A percentile compares a stretch with the other conserved stretches of the same genome.
Evolutionary conservation across 106 monocot genomes (phyloP).

Genomic region (Amphibolis antarctica): DNA sequence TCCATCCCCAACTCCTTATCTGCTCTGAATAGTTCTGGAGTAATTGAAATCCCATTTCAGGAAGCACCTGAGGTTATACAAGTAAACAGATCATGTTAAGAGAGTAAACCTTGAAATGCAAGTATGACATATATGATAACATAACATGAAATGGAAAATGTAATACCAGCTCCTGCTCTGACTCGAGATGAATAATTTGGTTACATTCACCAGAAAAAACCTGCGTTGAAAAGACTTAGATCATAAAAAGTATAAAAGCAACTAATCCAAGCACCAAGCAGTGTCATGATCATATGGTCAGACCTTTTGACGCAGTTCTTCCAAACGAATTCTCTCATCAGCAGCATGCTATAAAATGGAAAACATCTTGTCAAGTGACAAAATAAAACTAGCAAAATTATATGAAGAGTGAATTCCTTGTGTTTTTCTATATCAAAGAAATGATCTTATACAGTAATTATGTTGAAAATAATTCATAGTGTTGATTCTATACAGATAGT

Average conservation of each 20-base stretch:
- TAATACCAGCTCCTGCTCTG: conserved; percentile 72
- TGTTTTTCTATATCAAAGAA: neutral
- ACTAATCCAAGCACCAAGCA: conserved; percentile 1
- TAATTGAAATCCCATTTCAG: conserved; percentile 75
- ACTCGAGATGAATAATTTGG: conserved; percentile 40
- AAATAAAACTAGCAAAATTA: neutral
- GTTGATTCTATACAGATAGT: too few species aligned
- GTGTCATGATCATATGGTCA: neutral
- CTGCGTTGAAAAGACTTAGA: conserved; percentile 19
- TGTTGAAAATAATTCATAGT: too few species aligned
- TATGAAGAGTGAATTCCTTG: neutral
- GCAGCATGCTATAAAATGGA: conserved; percentile 79
- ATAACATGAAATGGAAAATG: neutral
- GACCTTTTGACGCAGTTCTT: conserved; percentile 86
- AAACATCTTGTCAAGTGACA: neutral
- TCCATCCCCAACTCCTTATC: conserved; percentile 93
- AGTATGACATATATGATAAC: neutral
- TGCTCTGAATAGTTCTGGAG: conserved; percentile 71
- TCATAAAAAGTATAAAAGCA: neutral
- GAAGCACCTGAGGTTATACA: conserved; percentile 51
- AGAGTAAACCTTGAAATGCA: conserved; percentile 2
- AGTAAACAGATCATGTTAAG: neutral
- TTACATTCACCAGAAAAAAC: conserved; percentile 68
- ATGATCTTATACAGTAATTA: too few species aligned
- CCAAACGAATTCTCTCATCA: conserved; percentile 93